Evolutionary conservation across 2,329 filamentous ascomycete genomes (phyloP).

Genomic region (Orbilia ellipsospora): DNA sequence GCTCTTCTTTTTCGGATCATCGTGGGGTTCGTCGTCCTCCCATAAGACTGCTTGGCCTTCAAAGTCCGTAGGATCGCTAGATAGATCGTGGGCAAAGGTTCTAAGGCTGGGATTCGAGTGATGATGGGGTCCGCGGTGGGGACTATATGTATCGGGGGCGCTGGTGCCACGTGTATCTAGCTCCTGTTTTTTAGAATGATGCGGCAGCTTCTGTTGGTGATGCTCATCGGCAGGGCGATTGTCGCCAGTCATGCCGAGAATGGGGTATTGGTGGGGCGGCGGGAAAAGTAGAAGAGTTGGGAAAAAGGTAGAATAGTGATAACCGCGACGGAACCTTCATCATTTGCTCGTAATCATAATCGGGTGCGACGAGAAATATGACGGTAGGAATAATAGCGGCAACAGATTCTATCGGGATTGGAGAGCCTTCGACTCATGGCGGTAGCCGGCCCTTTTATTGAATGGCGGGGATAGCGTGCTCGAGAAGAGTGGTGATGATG

Average conservation of each 20-base stretch:
- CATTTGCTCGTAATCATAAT: slow-evolving; percentile 36
- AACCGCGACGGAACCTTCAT: slow-evolving; percentile 42
- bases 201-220: slow-evolving; percentile 5
- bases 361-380: neutral
- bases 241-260: slow-evolving; percentile 42
- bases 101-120: slow-evolving; percentile 29
- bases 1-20: slow-evolving; percentile 48
- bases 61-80: slow-evolving; percentile 46
- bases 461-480: neutral
- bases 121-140: slow-evolving; percentile 35
- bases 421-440: neutral
- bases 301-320: slow-evolving; percentile 8
- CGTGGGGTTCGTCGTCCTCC: slow-evolving; percentile 35
- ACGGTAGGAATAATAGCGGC: neutral
- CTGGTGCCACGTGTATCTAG: neutral
- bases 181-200: slow-evolving; percentile 4
- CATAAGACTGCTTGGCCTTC: slow-evolving; percentile 48
- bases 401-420: neutral
- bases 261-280: slow-evolving; percentile 4
- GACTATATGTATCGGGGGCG: neutral
- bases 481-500: too few species aligned
- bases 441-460: neutral
- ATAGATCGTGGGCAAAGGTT: slow-evolving; percentile 34
- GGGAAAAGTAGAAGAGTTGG: slow-evolving; percentile 6
- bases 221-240: slow-evolving; percentile 26